Percentiles rank a stretch among this genome's conserved stretches.
Conservation (phyloP, 495 filamentous ascomycete genomes). For the Evernia prunastri region DNA sequence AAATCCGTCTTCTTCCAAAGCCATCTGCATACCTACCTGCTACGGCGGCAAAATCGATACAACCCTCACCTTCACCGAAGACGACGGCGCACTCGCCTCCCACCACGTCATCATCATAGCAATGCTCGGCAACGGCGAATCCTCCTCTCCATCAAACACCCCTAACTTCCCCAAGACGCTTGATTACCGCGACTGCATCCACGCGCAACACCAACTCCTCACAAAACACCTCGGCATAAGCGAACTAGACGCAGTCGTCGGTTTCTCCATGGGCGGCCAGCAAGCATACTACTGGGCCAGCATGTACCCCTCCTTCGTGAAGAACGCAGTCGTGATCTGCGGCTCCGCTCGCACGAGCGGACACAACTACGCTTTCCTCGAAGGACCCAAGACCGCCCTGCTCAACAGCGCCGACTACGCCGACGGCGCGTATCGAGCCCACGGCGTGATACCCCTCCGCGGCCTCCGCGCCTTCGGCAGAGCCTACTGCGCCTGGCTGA, state of each 20-base stretch:
- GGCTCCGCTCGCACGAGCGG: slow-evolving; percentile 37
- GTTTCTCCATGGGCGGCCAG: slow-evolving; percentile 47
- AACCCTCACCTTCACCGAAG: slow-evolving; percentile 35
- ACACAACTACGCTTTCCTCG: slow-evolving; percentile 45
- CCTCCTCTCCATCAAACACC: slow-evolving; percentile 34
- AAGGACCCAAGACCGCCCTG: slow-evolving; percentile 41
- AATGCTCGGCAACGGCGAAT: slow-evolving; percentile 36
- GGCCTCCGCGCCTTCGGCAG: slow-evolving; percentile 39
- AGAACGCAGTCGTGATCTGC: slow-evolving; percentile 36
- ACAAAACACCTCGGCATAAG: slow-evolving; percentile 27
- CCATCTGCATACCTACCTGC: slow-evolving; percentile 43
- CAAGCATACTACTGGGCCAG: slow-evolving; percentile 42
- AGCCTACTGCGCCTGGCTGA: slow-evolving; percentile 41
- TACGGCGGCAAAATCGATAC: slow-evolving; percentile 41
- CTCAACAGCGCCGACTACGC: slow-evolving; percentile 37
- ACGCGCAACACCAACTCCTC: slow-evolving; percentile 31
- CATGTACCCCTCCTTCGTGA: slow-evolving; percentile 38
- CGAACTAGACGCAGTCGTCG: slow-evolving; percentile 32
- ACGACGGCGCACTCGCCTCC: slow-evolving; percentile 25
- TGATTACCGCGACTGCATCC: slow-evolving; percentile 34
- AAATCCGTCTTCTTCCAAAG: slow-evolving; percentile 35
- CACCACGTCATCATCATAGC: slow-evolving; percentile 37
- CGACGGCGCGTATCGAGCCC: slow-evolving; percentile 32
- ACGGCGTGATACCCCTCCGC: slow-evolving; percentile 25
- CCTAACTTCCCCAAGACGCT: slow-evolving; percentile 27